These are phyloP conservation scores for Scenedesmus sp. DNA, from an alignment of 163 green algal species.

Conservation along the genomic window DNA sequence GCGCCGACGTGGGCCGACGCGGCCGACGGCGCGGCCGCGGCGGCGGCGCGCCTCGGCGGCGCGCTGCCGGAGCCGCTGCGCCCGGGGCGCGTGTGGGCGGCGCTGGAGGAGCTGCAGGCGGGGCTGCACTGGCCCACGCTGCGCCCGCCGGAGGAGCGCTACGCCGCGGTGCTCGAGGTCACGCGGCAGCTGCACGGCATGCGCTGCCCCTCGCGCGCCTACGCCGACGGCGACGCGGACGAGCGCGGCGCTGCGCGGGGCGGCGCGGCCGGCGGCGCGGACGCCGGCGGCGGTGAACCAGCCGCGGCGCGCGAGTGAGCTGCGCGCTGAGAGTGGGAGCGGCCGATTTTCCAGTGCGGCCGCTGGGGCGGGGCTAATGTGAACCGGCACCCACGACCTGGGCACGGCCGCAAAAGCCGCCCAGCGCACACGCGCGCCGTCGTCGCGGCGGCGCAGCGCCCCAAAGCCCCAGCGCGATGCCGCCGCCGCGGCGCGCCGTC, in stretches of 20 bases:
- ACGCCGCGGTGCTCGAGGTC: slow-evolving; percentile 7
- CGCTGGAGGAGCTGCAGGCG: slow-evolving; percentile 22
- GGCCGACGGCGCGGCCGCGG: not conserved
- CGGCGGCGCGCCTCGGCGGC: not conserved
- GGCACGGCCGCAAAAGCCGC: too few species aligned
- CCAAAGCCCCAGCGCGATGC: too few species aligned
- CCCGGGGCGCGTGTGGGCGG: slow-evolving; percentile 16
- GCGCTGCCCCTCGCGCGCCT: slow-evolving; percentile 32
- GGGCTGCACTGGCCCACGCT: slow-evolving; percentile 5
- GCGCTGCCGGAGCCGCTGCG: slow-evolving; percentile 19
- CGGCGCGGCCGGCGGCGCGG: slow-evolving; percentile 1
- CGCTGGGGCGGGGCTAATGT: too few species aligned
- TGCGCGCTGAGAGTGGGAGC: too few species aligned
- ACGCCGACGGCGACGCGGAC: slow-evolving; percentile 8
- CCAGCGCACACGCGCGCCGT: too few species aligned
- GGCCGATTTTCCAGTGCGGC: too few species aligned
- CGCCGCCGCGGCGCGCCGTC: too few species aligned
- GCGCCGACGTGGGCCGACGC: slow-evolving; percentile 4
- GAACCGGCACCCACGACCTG: too few species aligned
- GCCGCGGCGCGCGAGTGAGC: not conserved
- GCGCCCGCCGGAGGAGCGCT: slow-evolving; percentile 36
- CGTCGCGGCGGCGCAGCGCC: too few species aligned
- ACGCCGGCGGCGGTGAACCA: not conserved
- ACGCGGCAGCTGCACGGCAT: slow-evolving; percentile 27
- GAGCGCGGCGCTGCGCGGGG: too few species aligned